A percentile compares a stretch with the other conserved stretches of the same genome.
Conservation (phyloP, 2,329 filamentous ascomycete genomes). For the Sordariomycetes sp. region DNA sequence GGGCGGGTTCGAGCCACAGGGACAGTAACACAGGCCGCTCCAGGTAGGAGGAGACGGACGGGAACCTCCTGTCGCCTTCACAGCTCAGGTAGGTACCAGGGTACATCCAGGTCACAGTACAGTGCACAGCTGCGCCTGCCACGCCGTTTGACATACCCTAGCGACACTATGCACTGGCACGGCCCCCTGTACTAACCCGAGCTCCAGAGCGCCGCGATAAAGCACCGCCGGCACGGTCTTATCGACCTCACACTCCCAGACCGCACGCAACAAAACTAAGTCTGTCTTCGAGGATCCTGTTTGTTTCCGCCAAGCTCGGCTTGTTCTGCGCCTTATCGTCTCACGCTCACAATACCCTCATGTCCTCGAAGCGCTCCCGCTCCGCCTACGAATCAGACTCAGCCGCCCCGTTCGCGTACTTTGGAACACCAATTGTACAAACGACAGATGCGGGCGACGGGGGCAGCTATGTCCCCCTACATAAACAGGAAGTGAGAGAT, state of each 20-base stretch:
- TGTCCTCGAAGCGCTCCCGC: constrained; percentile 72
- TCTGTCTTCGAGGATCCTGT: not conserved
- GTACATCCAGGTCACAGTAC: not conserved
- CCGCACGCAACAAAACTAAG: not conserved
- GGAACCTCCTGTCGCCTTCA: not conserved
- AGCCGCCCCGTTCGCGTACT: constrained; percentile 62
- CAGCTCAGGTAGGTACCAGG: not conserved
- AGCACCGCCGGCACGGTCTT: too few relatives aligned
- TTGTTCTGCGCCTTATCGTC: not conserved
- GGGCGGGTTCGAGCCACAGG: not conserved
- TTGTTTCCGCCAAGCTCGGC: not conserved
- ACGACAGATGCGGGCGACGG: constrained; percentile 73
- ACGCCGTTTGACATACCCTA: too few relatives aligned
- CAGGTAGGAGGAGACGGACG: not conserved
- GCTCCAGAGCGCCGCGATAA: too few relatives aligned
- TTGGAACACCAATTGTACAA: constrained; percentile 74
- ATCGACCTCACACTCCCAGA: too few relatives aligned
- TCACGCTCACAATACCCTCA: constrained; percentile 20
- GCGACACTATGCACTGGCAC: too few relatives aligned
- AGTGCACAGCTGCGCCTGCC: too few relatives aligned
- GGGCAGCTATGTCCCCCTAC: constrained; percentile 85
- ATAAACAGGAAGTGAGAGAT: constrained; percentile 96
- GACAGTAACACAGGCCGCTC: not conserved
- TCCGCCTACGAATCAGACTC: constrained; percentile 66
- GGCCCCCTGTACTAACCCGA: too few relatives aligned